These are phyloP conservation scores for Parastagonospora avenae DNA, from an alignment of 2,329 filamentous ascomycete species.

Conservation along the genomic window DNA sequence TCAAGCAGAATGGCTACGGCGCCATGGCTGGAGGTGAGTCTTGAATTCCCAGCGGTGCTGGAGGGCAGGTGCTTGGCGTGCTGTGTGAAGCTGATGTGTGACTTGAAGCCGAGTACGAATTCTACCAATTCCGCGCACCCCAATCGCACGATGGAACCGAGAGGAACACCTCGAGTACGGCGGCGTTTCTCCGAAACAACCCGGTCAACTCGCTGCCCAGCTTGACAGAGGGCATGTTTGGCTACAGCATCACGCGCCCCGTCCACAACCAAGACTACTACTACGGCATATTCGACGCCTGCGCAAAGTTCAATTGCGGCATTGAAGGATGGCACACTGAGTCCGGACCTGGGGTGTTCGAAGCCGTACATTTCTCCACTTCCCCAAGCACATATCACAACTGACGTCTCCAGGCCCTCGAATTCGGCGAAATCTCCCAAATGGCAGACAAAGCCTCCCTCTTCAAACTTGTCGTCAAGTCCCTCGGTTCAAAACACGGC, in stretches of 20 bases:
- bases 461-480: conserved; percentile 96
- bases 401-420: conserved; percentile 67
- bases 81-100: conserved; percentile 24
- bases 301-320: conserved; percentile 75
- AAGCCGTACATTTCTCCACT: conserved; percentile 65
- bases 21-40: conserved; percentile 86
- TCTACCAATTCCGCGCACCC: conserved; percentile 86
- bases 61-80: conserved; percentile 17
- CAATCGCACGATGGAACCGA: conserved; percentile 54
- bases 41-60: background rate
- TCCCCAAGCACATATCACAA: background rate
- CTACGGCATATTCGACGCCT: conserved; percentile 83
- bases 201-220: conserved; percentile 74
- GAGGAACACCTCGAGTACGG: conserved; percentile 70
- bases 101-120: conserved; percentile 82
- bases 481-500: conserved; percentile 81
- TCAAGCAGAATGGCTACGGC: conserved; percentile 71
- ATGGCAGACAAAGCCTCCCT: conserved; percentile 93
- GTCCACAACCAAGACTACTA: conserved; percentile 92
- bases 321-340: conserved; percentile 97
- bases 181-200: conserved; percentile 74
- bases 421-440: conserved; percentile 82
- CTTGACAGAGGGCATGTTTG: conserved; percentile 93
- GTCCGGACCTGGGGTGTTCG: conserved; percentile 90
- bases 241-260: conserved; percentile 85